These are phyloP conservation scores for Panellus pusillus DNA, from an alignment of 768 basidiomycete species.

Conservation along the genomic window DNA sequence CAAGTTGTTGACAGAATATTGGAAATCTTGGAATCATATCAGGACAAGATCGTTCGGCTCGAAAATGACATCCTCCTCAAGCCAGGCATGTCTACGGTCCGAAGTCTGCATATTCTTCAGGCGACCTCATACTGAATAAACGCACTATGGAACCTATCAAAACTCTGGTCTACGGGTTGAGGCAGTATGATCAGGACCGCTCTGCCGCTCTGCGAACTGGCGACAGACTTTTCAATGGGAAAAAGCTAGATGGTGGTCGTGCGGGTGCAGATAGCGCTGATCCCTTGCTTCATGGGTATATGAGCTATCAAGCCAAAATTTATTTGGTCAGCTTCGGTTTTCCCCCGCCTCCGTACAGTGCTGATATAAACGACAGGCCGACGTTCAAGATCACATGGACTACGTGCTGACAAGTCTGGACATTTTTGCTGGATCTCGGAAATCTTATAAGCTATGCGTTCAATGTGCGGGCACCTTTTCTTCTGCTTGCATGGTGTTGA, in stretches of 20 bases:
- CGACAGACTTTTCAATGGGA: conserved; percentile 3
- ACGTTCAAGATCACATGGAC: conserved; percentile 77
- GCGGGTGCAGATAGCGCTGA: conserved; percentile 1
- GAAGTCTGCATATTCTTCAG: conserved; percentile 70
- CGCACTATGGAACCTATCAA: conserved; percentile 73
- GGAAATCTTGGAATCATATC: conserved; percentile 69
- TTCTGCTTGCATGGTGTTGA: background rate
- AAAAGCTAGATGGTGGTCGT: conserved; percentile 26
- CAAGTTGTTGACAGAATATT: conserved; percentile 68
- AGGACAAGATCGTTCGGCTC: conserved; percentile 58
- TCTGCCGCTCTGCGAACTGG: conserved; percentile 41
- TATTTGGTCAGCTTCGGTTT: conserved; percentile 50
- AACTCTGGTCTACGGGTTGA: conserved; percentile 64
- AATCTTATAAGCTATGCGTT: conserved; percentile 75
- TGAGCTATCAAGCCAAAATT: conserved; percentile 69
- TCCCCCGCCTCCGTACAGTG: background rate
- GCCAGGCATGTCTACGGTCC: conserved; percentile 62
- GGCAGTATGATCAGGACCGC: conserved; percentile 70
- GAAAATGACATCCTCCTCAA: conserved; percentile 61
- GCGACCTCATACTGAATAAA: conserved; percentile 72
- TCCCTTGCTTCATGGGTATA: conserved; percentile 46
- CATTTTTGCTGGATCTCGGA: conserved; percentile 71
- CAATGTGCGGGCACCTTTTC: conserved; percentile 47
- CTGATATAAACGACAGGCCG: conserved; percentile 43
- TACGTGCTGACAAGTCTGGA: conserved; percentile 68